A percentile compares a stretch with the other conserved stretches of the same genome.
Conservation (phyloP, 768 basidiomycete species). For the Suillus clintonianus region DNA sequence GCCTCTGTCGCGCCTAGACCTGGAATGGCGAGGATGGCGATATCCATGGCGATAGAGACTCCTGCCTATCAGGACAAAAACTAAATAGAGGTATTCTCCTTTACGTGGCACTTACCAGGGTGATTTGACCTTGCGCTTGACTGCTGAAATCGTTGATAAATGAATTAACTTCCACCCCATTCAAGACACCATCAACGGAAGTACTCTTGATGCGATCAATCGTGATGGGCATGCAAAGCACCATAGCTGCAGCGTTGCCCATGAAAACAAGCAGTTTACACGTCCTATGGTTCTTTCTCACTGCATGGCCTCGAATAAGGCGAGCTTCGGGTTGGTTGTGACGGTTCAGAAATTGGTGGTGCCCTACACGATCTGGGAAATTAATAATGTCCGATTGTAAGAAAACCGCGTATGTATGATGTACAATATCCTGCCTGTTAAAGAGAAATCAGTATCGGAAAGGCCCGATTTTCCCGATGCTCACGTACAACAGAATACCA, state of each 20-base stretch:
- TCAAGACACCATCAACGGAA: neutral
- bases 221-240: neutral
- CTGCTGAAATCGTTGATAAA: neutral
- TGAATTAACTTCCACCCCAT: neutral
- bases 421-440: neutral
- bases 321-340: neutral
- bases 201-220: neutral
- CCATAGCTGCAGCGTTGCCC: neutral
- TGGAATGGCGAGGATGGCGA: slow-evolving; percentile 1
- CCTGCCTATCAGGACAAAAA: neutral
- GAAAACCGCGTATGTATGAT: neutral
- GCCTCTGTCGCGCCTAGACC: neutral
- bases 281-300: neutral
- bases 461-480: neutral
- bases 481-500: neutral
- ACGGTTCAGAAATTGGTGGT: neutral
- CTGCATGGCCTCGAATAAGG: neutral
- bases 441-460: neutral
- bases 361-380: neutral
- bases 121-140: neutral
- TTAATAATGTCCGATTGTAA: neutral
- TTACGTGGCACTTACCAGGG: neutral
- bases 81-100: neutral
- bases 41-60: neutral
- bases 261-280: neutral